These are phyloP conservation scores for Globisporangium nunn DNA, from an alignment of 352 stramenopile genomes.

Conservation along the genomic window DNA sequence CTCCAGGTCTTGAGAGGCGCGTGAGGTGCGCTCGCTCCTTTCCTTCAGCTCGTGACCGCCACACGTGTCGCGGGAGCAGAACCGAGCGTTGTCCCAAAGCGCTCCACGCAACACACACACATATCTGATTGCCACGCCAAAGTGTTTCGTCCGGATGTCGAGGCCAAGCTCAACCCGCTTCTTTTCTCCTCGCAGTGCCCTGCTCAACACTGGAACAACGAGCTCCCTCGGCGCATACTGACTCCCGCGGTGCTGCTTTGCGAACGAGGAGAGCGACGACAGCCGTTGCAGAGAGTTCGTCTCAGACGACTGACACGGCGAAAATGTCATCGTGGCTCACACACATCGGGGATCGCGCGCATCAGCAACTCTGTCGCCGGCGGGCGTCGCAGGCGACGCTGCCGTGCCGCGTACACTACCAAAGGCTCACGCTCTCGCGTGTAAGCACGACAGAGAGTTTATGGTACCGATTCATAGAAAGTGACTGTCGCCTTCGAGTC, in stretches of 20 bases:
- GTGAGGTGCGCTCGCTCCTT: too few species aligned
- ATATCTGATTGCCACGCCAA: not conserved
- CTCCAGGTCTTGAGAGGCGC: not conserved
- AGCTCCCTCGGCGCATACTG: not conserved
- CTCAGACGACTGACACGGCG: not conserved
- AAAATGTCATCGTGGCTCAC: not conserved
- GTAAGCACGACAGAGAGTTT: too few species aligned
- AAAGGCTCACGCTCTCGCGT: not conserved
- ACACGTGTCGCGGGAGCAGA: not conserved
- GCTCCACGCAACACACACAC: not conserved
- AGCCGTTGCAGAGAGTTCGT: not conserved
- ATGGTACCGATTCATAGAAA: too few species aligned
- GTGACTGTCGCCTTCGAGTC: too few species aligned
- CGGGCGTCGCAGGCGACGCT: too few species aligned
- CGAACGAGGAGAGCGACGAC: not conserved
- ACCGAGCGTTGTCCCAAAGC: not conserved
- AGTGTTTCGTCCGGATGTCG: not conserved
- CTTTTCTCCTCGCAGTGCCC: not conserved
- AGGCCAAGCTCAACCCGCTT: too few species aligned
- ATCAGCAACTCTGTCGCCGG: not conserved
- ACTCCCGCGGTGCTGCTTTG: not conserved
- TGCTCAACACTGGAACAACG: not conserved
- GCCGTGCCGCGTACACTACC: not conserved
- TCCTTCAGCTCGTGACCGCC: not conserved
- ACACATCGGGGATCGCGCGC: not conserved